phyloP scores from a whole-genome alignment of 2,329 filamentous ascomycete species.

The Ophiosphaerella narmari region DNA sequence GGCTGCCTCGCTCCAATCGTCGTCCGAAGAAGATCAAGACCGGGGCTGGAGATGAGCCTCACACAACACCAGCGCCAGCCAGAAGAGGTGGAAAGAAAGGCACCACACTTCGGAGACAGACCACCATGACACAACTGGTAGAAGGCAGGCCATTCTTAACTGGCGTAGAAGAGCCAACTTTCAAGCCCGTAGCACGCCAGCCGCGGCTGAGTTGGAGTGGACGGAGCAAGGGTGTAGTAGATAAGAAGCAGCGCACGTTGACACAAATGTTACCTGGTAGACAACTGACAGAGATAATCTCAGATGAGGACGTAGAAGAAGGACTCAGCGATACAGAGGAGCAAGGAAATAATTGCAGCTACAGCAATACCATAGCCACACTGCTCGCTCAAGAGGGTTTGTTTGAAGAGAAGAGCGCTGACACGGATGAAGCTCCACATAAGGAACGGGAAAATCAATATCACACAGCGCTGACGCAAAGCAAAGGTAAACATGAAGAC shows the following conservation, averaged over 20 bases:
- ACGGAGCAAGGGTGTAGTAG: constrained; percentile 14
- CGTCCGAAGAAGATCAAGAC: constrained; percentile 2
- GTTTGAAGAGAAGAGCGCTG: background rate
- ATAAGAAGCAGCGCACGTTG: constrained; percentile 35
- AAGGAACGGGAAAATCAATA: too few relatives aligned
- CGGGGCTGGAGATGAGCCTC: constrained; percentile 7
- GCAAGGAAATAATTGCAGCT: constrained; percentile 16
- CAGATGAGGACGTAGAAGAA: constrained; percentile 27
- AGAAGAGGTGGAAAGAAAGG: constrained; percentile 3
- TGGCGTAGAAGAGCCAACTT: constrained; percentile 27
- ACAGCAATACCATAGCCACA: constrained; percentile 18
- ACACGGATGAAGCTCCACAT: too few relatives aligned
- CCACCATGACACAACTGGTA: constrained; percentile 43
- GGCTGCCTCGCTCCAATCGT: constrained; percentile 3
- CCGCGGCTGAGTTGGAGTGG: constrained; percentile 28
- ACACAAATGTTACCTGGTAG: constrained; percentile 43
- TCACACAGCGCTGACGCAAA: too few relatives aligned
- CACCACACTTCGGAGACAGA: constrained; percentile 32
- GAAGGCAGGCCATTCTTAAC: constrained; percentile 28
- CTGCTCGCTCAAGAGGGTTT: constrained; percentile 25
- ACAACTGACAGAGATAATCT: constrained; percentile 16
- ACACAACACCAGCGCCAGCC: background rate
- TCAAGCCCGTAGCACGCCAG: constrained; percentile 25
- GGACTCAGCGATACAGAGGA: constrained; percentile 18
- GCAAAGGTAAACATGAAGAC: too few relatives aligned